Conservation (phyloP, 2,329 filamentous ascomycete species). For the Ceratocystis cacaofunesta region DNA sequence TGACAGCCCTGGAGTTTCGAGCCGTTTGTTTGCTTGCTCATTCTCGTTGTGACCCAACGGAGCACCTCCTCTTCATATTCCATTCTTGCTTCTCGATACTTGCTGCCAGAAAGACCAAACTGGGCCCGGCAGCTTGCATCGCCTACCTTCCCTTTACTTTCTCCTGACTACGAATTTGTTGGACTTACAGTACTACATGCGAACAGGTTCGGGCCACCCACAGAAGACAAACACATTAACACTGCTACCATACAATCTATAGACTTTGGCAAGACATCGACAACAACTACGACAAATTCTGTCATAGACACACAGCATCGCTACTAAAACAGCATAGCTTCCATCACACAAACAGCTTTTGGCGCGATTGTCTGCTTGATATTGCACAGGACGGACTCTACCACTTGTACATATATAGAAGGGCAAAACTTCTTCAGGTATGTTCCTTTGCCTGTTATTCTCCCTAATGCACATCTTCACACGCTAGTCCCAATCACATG, state of each 20-base stretch:
- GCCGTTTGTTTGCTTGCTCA: background rate
- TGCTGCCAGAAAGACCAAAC: background rate
- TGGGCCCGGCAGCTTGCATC: background rate
- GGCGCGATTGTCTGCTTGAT: background rate
- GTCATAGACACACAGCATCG: background rate
- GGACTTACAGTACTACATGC: slow-evolving; percentile 20
- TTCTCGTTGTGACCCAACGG: background rate
- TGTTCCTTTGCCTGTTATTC: background rate
- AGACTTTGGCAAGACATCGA: background rate
- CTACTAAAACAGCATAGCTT: background rate
- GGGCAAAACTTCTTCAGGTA: background rate
- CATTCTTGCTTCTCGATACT: background rate
- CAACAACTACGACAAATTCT: background rate
- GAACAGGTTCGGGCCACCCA: slow-evolving; percentile 34
- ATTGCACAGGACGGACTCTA: background rate
- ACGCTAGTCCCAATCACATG: background rate
- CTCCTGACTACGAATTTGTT: slow-evolving; percentile 22
- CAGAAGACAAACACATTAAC: slow-evolving; percentile 21
- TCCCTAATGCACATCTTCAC: background rate
- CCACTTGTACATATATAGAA: background rate
- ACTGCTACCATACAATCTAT: background rate
- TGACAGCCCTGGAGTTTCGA: background rate
- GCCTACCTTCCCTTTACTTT: background rate
- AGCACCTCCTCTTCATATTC: background rate
- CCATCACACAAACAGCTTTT: background rate